Percentiles rank a stretch among this genome's conserved stretches.
These are phyloP conservation scores for Protomyces gravidus DNA, from an alignment of 1,139 yeast genomes.

Conservation along the genomic window DNA sequence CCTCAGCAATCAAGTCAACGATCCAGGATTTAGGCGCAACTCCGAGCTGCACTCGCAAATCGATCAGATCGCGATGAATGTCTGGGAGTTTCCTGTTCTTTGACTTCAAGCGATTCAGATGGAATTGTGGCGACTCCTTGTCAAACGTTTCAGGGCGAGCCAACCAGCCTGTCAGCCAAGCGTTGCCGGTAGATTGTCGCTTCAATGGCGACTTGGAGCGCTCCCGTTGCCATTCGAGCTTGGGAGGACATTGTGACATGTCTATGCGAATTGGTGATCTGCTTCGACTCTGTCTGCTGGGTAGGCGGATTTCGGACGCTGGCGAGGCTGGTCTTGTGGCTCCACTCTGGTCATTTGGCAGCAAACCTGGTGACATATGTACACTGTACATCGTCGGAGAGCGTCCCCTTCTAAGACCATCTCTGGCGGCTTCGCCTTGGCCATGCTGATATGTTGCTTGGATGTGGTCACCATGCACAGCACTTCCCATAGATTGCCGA, in stretches of 20 bases:
- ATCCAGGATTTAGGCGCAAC: conserved; percentile 8
- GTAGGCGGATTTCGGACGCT: not conserved
- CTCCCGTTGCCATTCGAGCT: conserved; percentile 23
- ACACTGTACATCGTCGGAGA: too few species aligned
- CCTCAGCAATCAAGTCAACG: not conserved
- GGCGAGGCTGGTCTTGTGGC: not conserved
- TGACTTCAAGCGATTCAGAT: not conserved
- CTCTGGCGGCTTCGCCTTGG: too few species aligned
- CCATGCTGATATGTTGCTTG: too few species aligned
- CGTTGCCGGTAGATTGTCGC: conserved; percentile 6
- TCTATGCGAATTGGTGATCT: conserved; percentile 15
- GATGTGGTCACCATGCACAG: too few species aligned
- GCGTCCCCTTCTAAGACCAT: too few species aligned
- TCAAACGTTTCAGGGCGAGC: not conserved
- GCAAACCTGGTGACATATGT: not conserved
- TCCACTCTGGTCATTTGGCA: not conserved
- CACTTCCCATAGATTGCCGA: too few species aligned
- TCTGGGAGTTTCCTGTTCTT: not conserved
- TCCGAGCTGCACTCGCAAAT: conserved; percentile 9
- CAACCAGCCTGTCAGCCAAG: conserved; percentile 21
- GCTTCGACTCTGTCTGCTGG: not conserved
- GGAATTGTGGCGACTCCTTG: not conserved
- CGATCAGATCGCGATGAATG: conserved; percentile 1
- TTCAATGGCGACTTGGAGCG: conserved; percentile 7
- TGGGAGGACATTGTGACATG: conserved; percentile 21